Base-by-base conservation (phyloP, 805 yeast genomes). In the Candida easanensis region DNA sequence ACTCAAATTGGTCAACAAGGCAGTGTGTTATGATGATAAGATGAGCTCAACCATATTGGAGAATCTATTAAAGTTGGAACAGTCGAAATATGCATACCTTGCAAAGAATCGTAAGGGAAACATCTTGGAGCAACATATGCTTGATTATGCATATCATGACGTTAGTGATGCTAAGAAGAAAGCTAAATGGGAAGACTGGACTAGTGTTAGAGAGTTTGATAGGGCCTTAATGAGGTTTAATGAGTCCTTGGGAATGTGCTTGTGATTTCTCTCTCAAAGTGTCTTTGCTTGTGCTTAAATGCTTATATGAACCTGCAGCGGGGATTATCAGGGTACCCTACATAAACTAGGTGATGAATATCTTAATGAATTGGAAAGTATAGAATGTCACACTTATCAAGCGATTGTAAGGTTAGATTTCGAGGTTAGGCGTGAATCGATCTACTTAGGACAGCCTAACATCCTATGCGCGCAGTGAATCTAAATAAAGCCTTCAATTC, bases 151-250 rank as follows among this genome's bases (percentile, higher is more conserved):
- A 16, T 44, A 48, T 21, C 48, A 46, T 26, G 16, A 36, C 1
- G 4, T 23, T 16, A 36, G 16, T 14, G 25, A 33, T 14, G 16
- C 37, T 15, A 13, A 23, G 6, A 36, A 7, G 13, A 6, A 17
- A 23, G 47, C 42, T 36, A 38, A 35, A 13, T 42, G 40, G 41
- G 38, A 38, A n/a, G 32, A 35, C 13, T 41, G 45, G 27, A 26
- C 2, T 1, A 38, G 46, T 16, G 31, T 45, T 20, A 36, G 44
- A 23, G 44, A 51, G 23, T 49, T 36, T 39, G 54, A 51, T 35
- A 41, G 25, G 19, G 38, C 42, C 1, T 8, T 51, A 26, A 28
- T 51, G 43, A 45, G 43, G 31, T 33, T 51, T n/a, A 48, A 51
- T 26, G 50, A 51, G 19, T 36, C 48, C 6, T 20, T 36, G 37